Percentiles rank a stretch among this genome's conserved stretches.
Conservation (phyloP, 768 basidiomycete genomes). For the Auricularia cornea region DNA sequence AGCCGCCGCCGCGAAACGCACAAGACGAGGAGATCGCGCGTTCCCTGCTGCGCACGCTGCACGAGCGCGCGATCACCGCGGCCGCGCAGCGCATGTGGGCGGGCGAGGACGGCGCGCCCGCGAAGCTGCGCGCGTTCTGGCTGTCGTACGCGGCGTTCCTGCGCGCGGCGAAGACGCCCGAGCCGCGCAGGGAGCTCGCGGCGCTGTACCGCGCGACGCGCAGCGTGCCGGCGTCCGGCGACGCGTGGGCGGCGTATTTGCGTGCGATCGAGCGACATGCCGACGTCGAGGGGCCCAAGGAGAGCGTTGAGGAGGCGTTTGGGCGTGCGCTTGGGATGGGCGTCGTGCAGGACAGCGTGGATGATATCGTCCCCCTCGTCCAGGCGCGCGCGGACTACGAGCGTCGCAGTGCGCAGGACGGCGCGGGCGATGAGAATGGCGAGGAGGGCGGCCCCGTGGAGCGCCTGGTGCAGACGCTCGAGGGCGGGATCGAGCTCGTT, state of each 20-base stretch:
- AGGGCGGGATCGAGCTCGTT: slow-evolving; percentile 55
- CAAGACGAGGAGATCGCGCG: slow-evolving; percentile 13
- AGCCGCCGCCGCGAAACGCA: slow-evolving; percentile 2
- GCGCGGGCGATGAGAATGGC: slow-evolving; percentile 30
- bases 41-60: slow-evolving; percentile 47
- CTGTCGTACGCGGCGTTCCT: slow-evolving; percentile 59
- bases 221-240: background rate
- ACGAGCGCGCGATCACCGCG: slow-evolving; percentile 70
- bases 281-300: background rate
- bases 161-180: slow-evolving; percentile 17
- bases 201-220: background rate
- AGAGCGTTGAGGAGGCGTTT: slow-evolving; percentile 40
- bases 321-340: slow-evolving; percentile 47
- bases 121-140: slow-evolving; percentile 59
- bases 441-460: slow-evolving; percentile 42
- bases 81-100: slow-evolving; percentile 51
- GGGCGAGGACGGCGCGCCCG: slow-evolving; percentile 47
- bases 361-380: slow-evolving; percentile 55
- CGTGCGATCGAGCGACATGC: background rate
- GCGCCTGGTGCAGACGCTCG: slow-evolving; percentile 47
- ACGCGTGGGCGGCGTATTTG: background rate
- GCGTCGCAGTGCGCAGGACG: slow-evolving; percentile 43
- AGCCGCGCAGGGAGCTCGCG: slow-evolving; percentile 14
- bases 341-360: slow-evolving; percentile 48
- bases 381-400: slow-evolving; percentile 60